Evolutionary conservation across 495 filamentous ascomycete genomes (phyloP).

Genomic region (Aspergillus affinis): DNA sequence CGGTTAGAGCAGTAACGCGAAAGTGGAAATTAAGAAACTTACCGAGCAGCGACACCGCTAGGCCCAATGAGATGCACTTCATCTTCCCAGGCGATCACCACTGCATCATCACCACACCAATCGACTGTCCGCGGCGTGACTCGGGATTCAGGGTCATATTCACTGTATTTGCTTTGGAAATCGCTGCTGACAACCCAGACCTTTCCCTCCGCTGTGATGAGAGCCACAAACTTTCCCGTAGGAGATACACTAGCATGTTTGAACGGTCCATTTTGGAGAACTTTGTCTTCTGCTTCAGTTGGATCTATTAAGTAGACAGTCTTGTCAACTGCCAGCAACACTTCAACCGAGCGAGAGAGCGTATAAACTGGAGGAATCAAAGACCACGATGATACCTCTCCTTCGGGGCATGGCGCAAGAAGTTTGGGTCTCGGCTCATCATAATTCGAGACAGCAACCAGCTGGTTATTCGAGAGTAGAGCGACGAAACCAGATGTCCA

Average conservation of each 20-base stretch:
- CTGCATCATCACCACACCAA: slow-evolving; percentile 96
- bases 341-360: slow-evolving; percentile 92
- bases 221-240: slow-evolving; percentile 80
- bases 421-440: slow-evolving; percentile 86
- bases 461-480: slow-evolving; percentile 82
- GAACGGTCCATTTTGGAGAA: slow-evolving; percentile 89
- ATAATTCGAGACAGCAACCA: slow-evolving; percentile 85
- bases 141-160: slow-evolving; percentile 84
- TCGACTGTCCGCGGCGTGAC: slow-evolving; percentile 85
- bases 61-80: slow-evolving; percentile 95
- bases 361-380: slow-evolving; percentile 87
- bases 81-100: slow-evolving; percentile 95
- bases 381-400: slow-evolving; percentile 82
- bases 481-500: slow-evolving; percentile 91
- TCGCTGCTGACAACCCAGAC: slow-evolving; percentile 93
- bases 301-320: slow-evolving; percentile 87
- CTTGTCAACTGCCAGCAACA: slow-evolving; percentile 78
- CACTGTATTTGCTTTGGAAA: slow-evolving; percentile 86
- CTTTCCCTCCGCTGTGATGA: slow-evolving; percentile 83
- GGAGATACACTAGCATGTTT: slow-evolving; percentile 86
- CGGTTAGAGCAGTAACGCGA: slow-evolving; percentile 12
- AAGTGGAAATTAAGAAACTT: neutral
- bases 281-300: slow-evolving; percentile 84
- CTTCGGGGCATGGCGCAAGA: slow-evolving; percentile 75
- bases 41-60: slow-evolving; percentile 69